Evolutionary conservation across 306 rosid genomes (phyloP), one percentile per base, ranked within the genome.

Genomic region (Acacia acuminata): DNA sequence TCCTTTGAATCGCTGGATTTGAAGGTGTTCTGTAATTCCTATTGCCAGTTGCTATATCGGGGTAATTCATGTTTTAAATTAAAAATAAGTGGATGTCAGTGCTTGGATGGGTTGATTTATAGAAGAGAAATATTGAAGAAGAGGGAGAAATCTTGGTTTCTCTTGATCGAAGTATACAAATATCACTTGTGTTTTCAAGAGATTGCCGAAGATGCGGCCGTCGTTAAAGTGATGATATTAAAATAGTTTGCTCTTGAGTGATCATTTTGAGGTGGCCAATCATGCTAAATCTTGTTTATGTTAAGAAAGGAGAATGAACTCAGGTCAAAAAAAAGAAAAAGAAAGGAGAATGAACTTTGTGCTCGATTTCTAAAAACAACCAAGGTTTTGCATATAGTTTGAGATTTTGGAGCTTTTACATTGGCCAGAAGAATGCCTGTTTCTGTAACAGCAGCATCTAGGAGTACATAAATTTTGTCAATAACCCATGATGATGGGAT

Each of bases 1-100:
- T 67, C 68, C 17, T 24, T 71, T 43, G 65, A 43, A 22, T 75
- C 8, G 9, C 22, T 58, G 55, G 15, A 10, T 45, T 63, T 71
- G 79, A 68, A 20, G 82, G 66, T 42, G 44, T 40, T 44, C 40
- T 73, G n/a, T 77, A 19, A 0, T 71, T 79, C 50, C 11, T 60
- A 55, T 75, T 82, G 79, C 50, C n/a, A 17, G 42, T 78, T 82
- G 79, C 50, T 27, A 9, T 45, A 32, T 65, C 3, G 30, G 77
- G 77, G 56, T 34, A 11, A 44, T 79, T 72, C 76, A 43, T 32
- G 70, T 64, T 81, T 24, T 27, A 40, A 42, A 55, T 55, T 65
- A 65, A 64, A 44, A 40, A 40, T 20, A 4, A 69, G 11, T 19
- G 30, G 50, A 40, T 34, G 8, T 27, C 9, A 22, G 60, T 60